Conservation (phyloP, 768 basidiomycete species). For the Sporobolomyces phaffii region DNA sequence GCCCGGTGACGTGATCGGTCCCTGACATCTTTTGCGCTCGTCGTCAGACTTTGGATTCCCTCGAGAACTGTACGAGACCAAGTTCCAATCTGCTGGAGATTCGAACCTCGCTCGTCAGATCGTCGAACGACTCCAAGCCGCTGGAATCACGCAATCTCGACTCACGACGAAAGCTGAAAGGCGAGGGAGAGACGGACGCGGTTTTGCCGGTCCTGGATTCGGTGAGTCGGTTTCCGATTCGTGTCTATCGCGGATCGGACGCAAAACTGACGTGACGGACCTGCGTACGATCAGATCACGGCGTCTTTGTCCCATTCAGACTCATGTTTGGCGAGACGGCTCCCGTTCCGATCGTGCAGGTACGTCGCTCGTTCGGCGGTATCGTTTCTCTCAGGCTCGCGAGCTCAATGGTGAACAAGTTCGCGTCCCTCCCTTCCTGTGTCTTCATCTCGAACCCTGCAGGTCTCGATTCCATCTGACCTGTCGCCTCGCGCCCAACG, state of each 20-base stretch:
- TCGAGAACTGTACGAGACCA: constrained; percentile 52
- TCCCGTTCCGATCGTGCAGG: constrained; percentile 64
- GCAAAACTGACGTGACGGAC: no score
- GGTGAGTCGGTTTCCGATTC: not conserved
- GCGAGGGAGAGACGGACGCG: constrained; percentile 63
- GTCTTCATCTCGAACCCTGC: not conserved
- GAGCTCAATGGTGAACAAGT: no score
- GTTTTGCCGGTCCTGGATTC: constrained; percentile 60
- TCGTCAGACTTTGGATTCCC: constrained; percentile 59
- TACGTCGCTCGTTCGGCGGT: not conserved
- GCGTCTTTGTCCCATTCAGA: constrained; percentile 71
- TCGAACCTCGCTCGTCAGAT: constrained; percentile 56
- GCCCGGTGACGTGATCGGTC: no score
- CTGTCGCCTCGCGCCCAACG: constrained; percentile 61
- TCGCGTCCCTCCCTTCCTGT: no score
- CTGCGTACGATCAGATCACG: constrained; percentile 55
- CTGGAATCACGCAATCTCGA: constrained; percentile 54
- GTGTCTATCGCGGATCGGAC: no score
- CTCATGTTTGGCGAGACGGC: constrained; percentile 58
- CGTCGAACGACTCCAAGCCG: constrained; percentile 59
- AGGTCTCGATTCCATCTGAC: constrained; percentile 54
- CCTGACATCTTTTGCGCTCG: no score
- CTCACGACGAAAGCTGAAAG: constrained; percentile 53
- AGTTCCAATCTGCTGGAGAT: constrained; percentile 66
- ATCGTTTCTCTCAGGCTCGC: no score